phyloP scores from a whole-genome alignment of 306 rosid genomes.

The Quercus gilva region DNA sequence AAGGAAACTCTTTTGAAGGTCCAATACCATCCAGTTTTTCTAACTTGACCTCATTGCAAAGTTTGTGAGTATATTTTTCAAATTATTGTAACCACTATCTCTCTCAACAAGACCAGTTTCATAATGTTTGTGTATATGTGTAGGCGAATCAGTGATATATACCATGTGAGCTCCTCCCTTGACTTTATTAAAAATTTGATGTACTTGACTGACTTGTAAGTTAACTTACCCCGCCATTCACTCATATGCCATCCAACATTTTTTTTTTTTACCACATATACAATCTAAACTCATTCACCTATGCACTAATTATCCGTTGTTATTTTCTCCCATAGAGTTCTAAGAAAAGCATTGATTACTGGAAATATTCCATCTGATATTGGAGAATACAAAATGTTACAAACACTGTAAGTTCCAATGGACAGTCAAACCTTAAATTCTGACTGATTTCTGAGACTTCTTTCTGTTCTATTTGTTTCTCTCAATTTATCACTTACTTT shows the following conservation, averaged over 20 bases:
- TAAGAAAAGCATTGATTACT: constrained; percentile 28
- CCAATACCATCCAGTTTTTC: constrained; percentile 35
- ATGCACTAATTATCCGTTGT: not conserved
- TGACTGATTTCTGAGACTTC: not conserved
- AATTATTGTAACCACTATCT: not conserved
- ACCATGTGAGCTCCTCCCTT: constrained; percentile 29
- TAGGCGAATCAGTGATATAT: constrained; percentile 33
- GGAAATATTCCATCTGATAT: constrained; percentile 24
- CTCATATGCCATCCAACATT: not conserved
- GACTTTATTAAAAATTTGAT: constrained; percentile 18
- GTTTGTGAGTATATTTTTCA: constrained; percentile 19
- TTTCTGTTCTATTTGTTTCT: not conserved
- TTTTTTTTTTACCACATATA: not conserved
- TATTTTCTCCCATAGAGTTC: constrained; percentile 3
- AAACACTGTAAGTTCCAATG: constrained; percentile 4
- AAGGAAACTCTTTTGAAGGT: constrained; percentile 33
- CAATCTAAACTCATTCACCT: not conserved
- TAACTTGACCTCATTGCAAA: constrained; percentile 3
- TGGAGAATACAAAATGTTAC: constrained; percentile 11
- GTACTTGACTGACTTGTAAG: constrained; percentile 26
- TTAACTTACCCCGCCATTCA: not conserved
- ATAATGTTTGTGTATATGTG: not conserved
- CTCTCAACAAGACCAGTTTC: not conserved
- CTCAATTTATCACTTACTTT: not conserved
- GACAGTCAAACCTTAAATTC: not conserved